Evolutionary conservation across 2,329 filamentous ascomycete species (phyloP).

Genomic region (Polychaeton citri): DNA sequence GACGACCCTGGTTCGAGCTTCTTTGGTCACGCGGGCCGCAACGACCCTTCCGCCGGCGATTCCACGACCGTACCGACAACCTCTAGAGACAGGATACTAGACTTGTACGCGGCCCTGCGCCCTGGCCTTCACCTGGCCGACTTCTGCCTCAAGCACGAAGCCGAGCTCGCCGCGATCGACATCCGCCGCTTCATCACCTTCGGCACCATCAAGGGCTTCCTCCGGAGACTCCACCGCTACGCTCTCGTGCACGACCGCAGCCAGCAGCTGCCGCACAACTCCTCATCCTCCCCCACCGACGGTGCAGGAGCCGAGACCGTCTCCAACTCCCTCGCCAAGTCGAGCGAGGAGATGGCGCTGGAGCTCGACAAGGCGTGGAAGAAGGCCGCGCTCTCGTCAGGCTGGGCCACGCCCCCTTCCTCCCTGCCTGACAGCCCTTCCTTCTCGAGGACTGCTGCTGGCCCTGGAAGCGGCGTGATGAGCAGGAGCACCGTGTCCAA

Average conservation of each 20-base stretch:
- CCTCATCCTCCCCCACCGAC: constrained; percentile 5
- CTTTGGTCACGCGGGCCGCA: constrained; percentile 2
- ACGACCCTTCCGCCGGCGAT: constrained; percentile 1
- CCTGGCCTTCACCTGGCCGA: constrained; percentile 75
- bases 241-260: constrained; percentile 42
- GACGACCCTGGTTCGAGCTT: constrained; percentile 17
- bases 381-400: constrained; percentile 17
- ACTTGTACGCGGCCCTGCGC: constrained; percentile 73
- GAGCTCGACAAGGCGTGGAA: constrained; percentile 21
- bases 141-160: constrained; percentile 67
- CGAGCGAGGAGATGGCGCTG: constrained; percentile 8
- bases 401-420: constrained; percentile 18
- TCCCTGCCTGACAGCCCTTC: constrained; percentile 3
- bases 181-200: constrained; percentile 88
- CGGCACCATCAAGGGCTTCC: constrained; percentile 84
- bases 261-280: constrained; percentile 3
- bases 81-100: constrained; percentile 42
- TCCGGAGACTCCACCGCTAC: constrained; percentile 89
- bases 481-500: constrained; percentile 7
- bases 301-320: constrained; percentile 7
- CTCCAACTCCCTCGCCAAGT: constrained; percentile 3
- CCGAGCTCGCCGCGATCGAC: constrained; percentile 64
- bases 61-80: constrained; percentile 3
- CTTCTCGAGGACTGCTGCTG: constrained; percentile 20
- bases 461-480: no score